Conservation (phyloP, 805 yeast genomes). For the Saccharomycopsis sp. region DNA sequence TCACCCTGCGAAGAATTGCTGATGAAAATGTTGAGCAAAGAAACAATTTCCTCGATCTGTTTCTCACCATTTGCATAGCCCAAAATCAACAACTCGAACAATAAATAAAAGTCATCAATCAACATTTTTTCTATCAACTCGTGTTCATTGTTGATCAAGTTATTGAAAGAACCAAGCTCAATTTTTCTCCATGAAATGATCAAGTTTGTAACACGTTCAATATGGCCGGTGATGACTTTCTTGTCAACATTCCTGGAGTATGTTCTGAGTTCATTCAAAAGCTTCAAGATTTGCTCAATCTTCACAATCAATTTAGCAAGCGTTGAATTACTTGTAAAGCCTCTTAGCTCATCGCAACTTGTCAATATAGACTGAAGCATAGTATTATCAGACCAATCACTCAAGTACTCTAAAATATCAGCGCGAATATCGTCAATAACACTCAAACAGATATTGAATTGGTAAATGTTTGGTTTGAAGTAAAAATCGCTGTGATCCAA, state of each 20-base stretch:
- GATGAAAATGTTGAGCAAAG: conserved; percentile 66
- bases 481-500: conserved; percentile 24
- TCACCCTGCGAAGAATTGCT: conserved; percentile 76
- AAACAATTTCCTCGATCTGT: conserved; percentile 28
- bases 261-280: conserved; percentile 86
- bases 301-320: conserved; percentile 71
- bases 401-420: conserved; percentile 38
- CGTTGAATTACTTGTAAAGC: conserved; percentile 58
- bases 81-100: conserved; percentile 70
- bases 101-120: conserved; percentile 87
- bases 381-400: conserved; percentile 93
- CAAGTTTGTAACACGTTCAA: conserved; percentile 51
- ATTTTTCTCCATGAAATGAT: conserved; percentile 87
- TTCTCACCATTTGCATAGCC: conserved; percentile 34
- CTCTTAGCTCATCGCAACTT: conserved; percentile 56
- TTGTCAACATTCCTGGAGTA: conserved; percentile 54
- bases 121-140: conserved; percentile 35
- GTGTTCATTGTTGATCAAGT: conserved; percentile 61
- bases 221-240: conserved; percentile 51
- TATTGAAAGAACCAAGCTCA: conserved; percentile 80
- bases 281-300: conserved; percentile 77
- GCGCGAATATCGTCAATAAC: conserved; percentile 38
- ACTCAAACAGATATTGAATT: conserved; percentile 38
- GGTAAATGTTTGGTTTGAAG: conserved; percentile 27
- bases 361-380: conserved; percentile 61